Base-by-base conservation (phyloP, 805 yeast genomes). In the Candida schatavii region DNA sequence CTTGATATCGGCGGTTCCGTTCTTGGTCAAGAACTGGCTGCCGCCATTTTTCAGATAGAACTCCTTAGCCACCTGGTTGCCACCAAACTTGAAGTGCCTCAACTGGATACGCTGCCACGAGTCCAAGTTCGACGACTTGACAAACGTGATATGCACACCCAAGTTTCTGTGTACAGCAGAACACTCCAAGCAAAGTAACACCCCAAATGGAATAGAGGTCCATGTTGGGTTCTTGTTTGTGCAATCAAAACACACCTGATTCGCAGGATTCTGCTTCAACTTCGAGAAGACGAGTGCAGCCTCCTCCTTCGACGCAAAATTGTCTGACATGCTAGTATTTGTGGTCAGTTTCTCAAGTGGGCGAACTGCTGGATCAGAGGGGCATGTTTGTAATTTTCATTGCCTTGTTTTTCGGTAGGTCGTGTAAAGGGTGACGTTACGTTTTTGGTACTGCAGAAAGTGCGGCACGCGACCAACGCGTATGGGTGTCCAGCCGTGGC, bases 201-300 rank as follows among this genome's bases (percentile, higher is more conserved):
- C 86, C 42, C 97, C 99, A 64, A 88, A 91, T 11, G 98, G 96
- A 42, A 91, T 89, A 11, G 98, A 91, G 3, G 99, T 88, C 99
- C 99, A 93, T 0, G 98, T 88, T 28, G 99, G 98, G 62, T 90
- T 90, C 59, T 86, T 88, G 54, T 90, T 86, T 40, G 85, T 78
- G 65, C 99, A 93, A 61, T 93, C 99, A 66, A 93, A 91, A 67
- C 99, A 93, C 29, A 74, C 79, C 56, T 83, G 83, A 71, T 90
- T 90, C 36, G 88, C 85, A 20, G 81, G 81, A 47, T 76, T 72
- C 62, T 83, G 69, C 53, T 78, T 77, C 51, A 87, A 69, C 59
- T 77, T 73, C 39, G 71, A 69, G 56, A 88, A 88, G 49, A 88
- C 77, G 39, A 73, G 73, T 36, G 75, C 74, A 40, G 83, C 83